Percentiles rank a stretch among this genome's conserved stretches.
These are phyloP conservation scores for Orobanche coerulescens DNA, from an alignment of 257 asterid genomes.

Conservation along the genomic window DNA sequence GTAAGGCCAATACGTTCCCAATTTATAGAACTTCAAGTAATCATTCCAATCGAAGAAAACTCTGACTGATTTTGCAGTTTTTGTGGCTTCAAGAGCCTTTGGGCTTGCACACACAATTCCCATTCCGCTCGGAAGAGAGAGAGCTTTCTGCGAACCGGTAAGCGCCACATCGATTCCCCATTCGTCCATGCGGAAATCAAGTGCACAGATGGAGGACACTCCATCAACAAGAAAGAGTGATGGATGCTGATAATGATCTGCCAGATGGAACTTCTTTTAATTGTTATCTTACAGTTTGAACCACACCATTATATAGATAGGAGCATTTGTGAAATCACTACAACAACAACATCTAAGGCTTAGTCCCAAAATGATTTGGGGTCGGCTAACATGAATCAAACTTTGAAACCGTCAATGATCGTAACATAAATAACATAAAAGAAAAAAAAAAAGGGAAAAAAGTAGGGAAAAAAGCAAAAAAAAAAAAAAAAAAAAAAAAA, in stretches of 20 bases:
- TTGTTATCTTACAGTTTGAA: no score
- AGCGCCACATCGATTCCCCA: conserved; percentile 98
- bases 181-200: conserved; percentile 97
- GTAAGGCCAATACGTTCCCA: conserved; percentile 98
- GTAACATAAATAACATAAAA: no score
- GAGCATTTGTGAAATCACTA: no score
- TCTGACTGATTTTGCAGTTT: conserved; percentile 80
- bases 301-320: no score
- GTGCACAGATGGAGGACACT: conserved; percentile 95
- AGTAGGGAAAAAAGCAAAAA: no score
- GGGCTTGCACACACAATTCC: conserved; percentile 97
- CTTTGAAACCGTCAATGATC: no score
- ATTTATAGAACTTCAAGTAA: conserved; percentile 79
- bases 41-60: conserved; percentile 98
- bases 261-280: no score
- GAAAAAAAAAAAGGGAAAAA: no score
- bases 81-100: conserved; percentile 82
- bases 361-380: no score
- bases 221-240: conserved; percentile 93
- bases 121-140: conserved; percentile 89
- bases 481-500: no score
- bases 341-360: no score
- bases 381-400: no score
- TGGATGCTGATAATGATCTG: conserved; percentile 93
- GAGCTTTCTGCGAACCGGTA: conserved; percentile 95